Percentiles rank a stretch among this genome's conserved stretches.
Evolutionary conservation across 2,329 filamentous ascomycete species (phyloP).

Genomic region (Cladosporium sp.): DNA sequence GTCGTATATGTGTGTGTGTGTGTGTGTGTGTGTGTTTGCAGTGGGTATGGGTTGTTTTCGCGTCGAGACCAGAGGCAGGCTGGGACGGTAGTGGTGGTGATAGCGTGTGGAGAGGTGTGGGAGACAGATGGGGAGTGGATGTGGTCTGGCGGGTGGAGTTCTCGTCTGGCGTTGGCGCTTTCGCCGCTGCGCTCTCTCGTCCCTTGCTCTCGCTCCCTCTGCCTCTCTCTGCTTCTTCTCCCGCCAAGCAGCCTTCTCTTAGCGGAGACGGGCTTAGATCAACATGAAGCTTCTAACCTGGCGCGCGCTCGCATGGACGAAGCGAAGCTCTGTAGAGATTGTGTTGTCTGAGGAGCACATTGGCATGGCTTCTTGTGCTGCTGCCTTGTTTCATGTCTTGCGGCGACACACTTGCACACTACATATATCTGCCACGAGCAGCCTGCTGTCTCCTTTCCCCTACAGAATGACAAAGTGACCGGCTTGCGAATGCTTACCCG

Average conservation of each 20-base stretch:
- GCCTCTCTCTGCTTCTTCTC: not conserved
- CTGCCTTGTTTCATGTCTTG: not conserved
- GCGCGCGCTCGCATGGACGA: not conserved
- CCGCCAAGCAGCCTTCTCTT: slow-evolving; percentile 2
- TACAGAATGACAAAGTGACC: not conserved
- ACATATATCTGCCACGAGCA: not conserved
- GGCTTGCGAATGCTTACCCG: not conserved
- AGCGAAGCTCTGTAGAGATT: not conserved
- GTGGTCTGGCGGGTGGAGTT: not conserved
- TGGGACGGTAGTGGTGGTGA: not conserved
- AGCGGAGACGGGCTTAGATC: not conserved
- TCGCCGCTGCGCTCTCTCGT: not conserved
- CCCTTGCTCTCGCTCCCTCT: not conserved
- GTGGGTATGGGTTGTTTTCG: not conserved
- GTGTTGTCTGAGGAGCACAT: not conserved
- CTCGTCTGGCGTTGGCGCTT: not conserved
- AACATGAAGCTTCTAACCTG: slow-evolving; percentile 2
- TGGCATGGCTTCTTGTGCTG: not conserved
- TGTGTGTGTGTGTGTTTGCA: not conserved
- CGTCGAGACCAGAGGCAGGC: not conserved
- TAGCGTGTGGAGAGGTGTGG: slow-evolving; percentile 7
- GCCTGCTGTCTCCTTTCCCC: not conserved
- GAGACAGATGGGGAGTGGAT: slow-evolving; percentile 1
- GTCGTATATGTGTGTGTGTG: not conserved
- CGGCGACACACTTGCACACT: not conserved